Evolutionary conservation across 495 filamentous ascomycete genomes (phyloP).

Genomic region (Rhypophila decipiens): DNA sequence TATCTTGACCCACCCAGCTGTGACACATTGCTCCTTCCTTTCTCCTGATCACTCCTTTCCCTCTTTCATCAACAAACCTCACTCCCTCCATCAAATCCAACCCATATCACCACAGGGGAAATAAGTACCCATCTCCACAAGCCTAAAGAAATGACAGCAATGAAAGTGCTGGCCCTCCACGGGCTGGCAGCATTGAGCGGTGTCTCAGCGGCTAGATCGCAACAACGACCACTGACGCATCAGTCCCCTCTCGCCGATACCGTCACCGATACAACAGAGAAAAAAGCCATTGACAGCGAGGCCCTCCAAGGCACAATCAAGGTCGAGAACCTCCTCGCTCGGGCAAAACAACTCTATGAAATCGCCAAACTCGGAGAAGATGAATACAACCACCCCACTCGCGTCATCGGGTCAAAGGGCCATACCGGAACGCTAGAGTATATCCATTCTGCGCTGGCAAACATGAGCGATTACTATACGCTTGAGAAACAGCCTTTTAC

Average conservation of each 20-base stretch:
- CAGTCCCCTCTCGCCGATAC: neutral
- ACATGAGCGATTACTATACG: constrained; percentile 52
- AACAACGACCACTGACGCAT: constrained; percentile 5
- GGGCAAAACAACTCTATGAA: constrained; percentile 50
- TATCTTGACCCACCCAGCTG: neutral
- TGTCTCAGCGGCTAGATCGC: neutral
- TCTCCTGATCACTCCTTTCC: neutral
- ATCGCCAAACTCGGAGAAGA: constrained; percentile 47
- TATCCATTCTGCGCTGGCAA: constrained; percentile 45
- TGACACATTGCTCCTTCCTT: neutral
- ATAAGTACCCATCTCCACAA: too few relatives aligned
- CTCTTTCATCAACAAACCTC: neutral
- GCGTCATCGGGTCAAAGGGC: constrained; percentile 57
- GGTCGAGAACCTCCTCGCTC: constrained; percentile 42
- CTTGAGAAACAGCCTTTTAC: constrained; percentile 52
- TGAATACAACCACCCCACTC: constrained; percentile 55
- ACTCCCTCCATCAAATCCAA: neutral
- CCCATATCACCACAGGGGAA: neutral
- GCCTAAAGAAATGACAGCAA: constrained; percentile 5
- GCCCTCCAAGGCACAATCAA: constrained; percentile 49
- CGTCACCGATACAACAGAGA: constrained; percentile 5
- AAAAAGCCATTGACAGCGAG: constrained; percentile 42
- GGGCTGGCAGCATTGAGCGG: constrained; percentile 4
- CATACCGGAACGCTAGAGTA: constrained; percentile 55
- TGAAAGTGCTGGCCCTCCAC: constrained; percentile 4